Conservation (phyloP, 2,329 filamentous ascomycete genomes). For the Exophiala dermatitidis region DNA sequence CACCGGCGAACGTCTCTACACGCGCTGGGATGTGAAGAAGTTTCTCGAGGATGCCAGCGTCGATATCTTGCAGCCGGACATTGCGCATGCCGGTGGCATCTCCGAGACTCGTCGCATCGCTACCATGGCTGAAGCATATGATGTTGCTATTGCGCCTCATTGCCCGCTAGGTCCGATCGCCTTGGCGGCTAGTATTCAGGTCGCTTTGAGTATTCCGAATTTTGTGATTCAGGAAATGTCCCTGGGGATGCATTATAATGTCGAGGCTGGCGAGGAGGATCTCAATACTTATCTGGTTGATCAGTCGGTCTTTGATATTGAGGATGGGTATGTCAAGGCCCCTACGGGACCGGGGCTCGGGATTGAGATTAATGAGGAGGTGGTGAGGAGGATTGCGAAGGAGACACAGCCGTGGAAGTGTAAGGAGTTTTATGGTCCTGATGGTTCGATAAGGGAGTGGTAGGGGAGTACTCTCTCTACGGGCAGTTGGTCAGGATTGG, state of each 20-base stretch:
- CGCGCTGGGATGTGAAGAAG: constrained; percentile 62
- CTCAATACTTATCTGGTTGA: constrained; percentile 61
- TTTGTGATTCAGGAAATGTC: constrained; percentile 71
- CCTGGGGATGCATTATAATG: constrained; percentile 71
- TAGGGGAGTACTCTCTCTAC: constrained; percentile 32
- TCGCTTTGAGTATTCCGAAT: constrained; percentile 53
- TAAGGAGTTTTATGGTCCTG: constrained; percentile 61
- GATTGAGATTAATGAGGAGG: constrained; percentile 64
- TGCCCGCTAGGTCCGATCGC: constrained; percentile 65
- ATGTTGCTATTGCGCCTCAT: constrained; percentile 63
- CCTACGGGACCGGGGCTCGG: constrained; percentile 56
- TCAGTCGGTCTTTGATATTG: constrained; percentile 57
- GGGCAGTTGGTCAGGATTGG: not conserved
- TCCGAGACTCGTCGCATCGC: constrained; percentile 62
- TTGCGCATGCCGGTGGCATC: constrained; percentile 62
- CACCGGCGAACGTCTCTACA: constrained; percentile 62
- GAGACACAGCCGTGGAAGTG: constrained; percentile 58
- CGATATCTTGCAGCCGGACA: constrained; percentile 65
- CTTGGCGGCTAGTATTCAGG: constrained; percentile 60
- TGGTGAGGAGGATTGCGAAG: constrained; percentile 53
- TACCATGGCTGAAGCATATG: constrained; percentile 62
- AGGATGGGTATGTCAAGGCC: constrained; percentile 58
- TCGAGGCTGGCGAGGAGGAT: constrained; percentile 54
- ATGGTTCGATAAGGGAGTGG: constrained; percentile 63
- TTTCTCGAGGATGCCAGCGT: constrained; percentile 60